A percentile compares a stretch with the other conserved stretches of the same genome.
These are phyloP conservation scores for Cyberlindnera maclurae DNA, from an alignment of 805 yeast genomes.

Conservation along the genomic window DNA sequence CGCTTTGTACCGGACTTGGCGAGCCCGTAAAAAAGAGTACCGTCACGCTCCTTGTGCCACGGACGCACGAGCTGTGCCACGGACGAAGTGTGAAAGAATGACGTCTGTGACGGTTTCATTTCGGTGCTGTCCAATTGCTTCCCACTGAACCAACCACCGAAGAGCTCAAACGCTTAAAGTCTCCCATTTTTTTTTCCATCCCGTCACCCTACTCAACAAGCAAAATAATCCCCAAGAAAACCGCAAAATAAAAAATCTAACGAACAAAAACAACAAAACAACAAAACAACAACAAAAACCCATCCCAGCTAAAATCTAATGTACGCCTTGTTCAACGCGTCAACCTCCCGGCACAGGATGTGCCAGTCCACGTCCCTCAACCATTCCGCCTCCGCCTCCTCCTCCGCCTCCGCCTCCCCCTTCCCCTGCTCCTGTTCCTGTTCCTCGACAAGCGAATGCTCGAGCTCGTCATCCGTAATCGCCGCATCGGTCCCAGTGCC, in stretches of 20 bases:
- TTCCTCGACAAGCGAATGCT: not conserved
- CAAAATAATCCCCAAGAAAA: not conserved
- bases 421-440: slow-evolving; percentile 14
- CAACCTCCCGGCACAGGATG: slow-evolving; percentile 75
- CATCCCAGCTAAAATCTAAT: slow-evolving; percentile 9
- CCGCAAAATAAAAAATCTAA: not conserved
- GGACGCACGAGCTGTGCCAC: slow-evolving; percentile 61
- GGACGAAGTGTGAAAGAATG: slow-evolving; percentile 41
- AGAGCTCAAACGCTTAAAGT: too few relatives aligned
- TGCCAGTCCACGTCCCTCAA: slow-evolving; percentile 82
- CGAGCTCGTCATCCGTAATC: slow-evolving; percentile 7
- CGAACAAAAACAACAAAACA: not conserved
- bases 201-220: too few relatives aligned
- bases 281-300: not conserved
- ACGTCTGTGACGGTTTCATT: slow-evolving; percentile 43
- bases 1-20: slow-evolving; percentile 79
- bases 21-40: slow-evolving; percentile 75
- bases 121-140: too few relatives aligned
- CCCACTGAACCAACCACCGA: too few relatives aligned
- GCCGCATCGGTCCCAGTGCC: not conserved
- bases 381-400: slow-evolving; percentile 19
- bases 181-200: too few relatives aligned
- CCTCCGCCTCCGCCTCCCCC: slow-evolving; percentile 14
- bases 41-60: slow-evolving; percentile 82
- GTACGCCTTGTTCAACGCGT: slow-evolving; percentile 53